These are phyloP conservation scores for Nicotiana otophora DNA, from an alignment of 257 asterid genomes.

Conservation along the genomic window DNA sequence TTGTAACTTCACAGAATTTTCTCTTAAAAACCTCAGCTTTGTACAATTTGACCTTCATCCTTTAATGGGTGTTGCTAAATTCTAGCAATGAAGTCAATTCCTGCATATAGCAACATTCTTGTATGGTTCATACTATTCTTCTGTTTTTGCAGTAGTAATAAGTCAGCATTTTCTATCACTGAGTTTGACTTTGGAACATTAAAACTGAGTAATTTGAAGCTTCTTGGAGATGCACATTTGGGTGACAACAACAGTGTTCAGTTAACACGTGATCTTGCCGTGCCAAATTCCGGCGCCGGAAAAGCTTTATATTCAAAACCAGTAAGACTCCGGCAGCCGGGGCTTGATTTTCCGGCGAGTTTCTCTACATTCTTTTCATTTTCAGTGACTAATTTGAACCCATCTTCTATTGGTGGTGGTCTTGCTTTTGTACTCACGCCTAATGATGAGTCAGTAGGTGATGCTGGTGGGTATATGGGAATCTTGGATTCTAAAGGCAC, in stretches of 20 bases:
- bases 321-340: slow-evolving; percentile 51
- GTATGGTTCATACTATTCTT: background rate
- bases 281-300: slow-evolving; percentile 81
- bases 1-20: background rate
- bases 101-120: slow-evolving; percentile 19
- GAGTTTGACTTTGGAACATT: slow-evolving; percentile 61
- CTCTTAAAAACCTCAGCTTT: background rate
- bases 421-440: slow-evolving; percentile 68
- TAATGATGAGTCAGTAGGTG: slow-evolving; percentile 55
- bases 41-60: background rate
- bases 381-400: slow-evolving; percentile 60
- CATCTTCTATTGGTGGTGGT: slow-evolving; percentile 81
- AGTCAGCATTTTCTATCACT: slow-evolving; percentile 8
- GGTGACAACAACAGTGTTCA: slow-evolving; percentile 51
- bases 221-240: slow-evolving; percentile 79
- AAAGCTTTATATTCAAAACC: slow-evolving; percentile 60
- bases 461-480: slow-evolving; percentile 69
- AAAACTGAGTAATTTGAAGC: slow-evolving; percentile 53
- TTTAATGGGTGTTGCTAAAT: slow-evolving; percentile 26
- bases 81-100: slow-evolving; percentile 39
- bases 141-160: slow-evolving; percentile 6
- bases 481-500: slow-evolving; percentile 40
- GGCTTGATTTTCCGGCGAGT: slow-evolving; percentile 30
- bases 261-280: slow-evolving; percentile 63
- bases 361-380: slow-evolving; percentile 79